Evolutionary conservation across 1,284 basidiomycete genomes (phyloP).

Genomic region (Rhodofomes roseus): DNA sequence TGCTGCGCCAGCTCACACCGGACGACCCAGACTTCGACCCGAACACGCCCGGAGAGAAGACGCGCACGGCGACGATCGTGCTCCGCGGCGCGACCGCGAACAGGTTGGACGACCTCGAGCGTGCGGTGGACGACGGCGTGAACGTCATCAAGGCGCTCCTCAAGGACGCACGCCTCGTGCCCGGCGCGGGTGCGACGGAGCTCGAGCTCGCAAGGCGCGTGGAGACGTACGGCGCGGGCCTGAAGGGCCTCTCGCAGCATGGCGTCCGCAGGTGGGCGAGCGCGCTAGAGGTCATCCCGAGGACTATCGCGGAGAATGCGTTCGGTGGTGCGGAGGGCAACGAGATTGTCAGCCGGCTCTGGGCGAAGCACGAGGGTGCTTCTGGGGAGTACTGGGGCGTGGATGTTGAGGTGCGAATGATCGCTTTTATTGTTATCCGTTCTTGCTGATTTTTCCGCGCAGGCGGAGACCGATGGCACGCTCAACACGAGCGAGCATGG

Average conservation of each 20-base stretch:
- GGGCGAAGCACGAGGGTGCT: slow-evolving; percentile 82
- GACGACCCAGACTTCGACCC: slow-evolving; percentile 59
- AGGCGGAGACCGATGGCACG: slow-evolving; percentile 79
- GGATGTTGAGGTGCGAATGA: slow-evolving; percentile 76
- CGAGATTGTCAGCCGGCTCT: slow-evolving; percentile 84
- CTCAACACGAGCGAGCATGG: slow-evolving; percentile 57
- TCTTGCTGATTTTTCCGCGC: neutral
- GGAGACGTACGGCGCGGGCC: slow-evolving; percentile 82
- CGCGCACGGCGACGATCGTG: slow-evolving; percentile 90
- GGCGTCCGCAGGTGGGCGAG: slow-evolving; percentile 89
- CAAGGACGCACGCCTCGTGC: slow-evolving; percentile 87
- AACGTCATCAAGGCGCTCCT: slow-evolving; percentile 94
- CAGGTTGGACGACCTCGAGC: slow-evolving; percentile 90
- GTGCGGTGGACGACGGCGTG: slow-evolving; percentile 96
- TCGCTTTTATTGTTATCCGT: neutral
- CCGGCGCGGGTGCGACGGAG: slow-evolving; percentile 94
- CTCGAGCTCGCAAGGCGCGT: slow-evolving; percentile 86
- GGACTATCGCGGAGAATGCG: slow-evolving; percentile 95
- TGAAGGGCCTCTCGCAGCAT: slow-evolving; percentile 93
- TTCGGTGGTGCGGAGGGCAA: slow-evolving; percentile 88
- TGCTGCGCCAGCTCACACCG: slow-evolving; percentile 80
- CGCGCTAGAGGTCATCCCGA: slow-evolving; percentile 90
- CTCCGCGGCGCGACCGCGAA: slow-evolving; percentile 96
- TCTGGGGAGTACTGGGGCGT: slow-evolving; percentile 81
- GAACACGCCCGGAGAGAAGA: slow-evolving; percentile 51